Percentiles rank a stretch among this genome's conserved stretches.
Evolutionary conservation across 1,139 yeast species (phyloP).

Genomic region (Trichomonascaceae sp.): DNA sequence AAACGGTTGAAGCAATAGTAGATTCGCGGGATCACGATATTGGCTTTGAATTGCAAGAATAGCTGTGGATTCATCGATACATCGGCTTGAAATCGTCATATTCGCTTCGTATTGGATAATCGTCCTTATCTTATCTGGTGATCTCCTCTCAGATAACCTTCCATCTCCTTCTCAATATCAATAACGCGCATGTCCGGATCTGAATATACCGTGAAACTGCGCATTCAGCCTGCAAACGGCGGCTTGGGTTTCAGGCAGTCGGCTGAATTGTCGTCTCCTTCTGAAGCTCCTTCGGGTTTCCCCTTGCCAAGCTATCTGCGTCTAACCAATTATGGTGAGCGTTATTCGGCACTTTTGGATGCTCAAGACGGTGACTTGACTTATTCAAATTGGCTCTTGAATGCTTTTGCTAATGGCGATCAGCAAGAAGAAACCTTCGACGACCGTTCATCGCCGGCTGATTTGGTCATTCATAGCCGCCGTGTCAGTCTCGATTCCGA

Average conservation of each 20-base stretch:
- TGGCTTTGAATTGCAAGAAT: no score
- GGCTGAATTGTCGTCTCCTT: neutral
- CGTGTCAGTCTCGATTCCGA: slow-evolving; percentile 1
- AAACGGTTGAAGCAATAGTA: no score
- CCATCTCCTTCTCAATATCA: neutral
- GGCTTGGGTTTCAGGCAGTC: neutral
- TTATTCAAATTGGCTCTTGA: slow-evolving; percentile 6
- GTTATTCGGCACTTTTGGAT: slow-evolving; percentile 11
- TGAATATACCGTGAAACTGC: slow-evolving; percentile 6
- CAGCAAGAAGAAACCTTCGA: neutral
- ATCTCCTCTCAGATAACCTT: no score
- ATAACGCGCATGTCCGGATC: neutral
- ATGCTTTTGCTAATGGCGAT: slow-evolving; percentile 2
- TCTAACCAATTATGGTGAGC: slow-evolving; percentile 27
- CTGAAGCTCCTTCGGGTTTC: neutral
- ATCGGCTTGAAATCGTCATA: no score
- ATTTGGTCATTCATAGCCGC: slow-evolving; percentile 3
- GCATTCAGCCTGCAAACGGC: neutral
- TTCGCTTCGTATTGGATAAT: no score
- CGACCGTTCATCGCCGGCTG: neutral
- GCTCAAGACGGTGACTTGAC: neutral
- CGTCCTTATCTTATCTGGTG: neutral
- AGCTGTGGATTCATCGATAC: no score
- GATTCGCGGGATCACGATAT: no score
- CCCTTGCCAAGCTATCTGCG: slow-evolving; percentile 21